A percentile compares a stretch with the other conserved stretches of the same genome.
phyloP scores from a whole-genome alignment of 768 basidiomycete genomes.

The Leccinum obscurum region DNA sequence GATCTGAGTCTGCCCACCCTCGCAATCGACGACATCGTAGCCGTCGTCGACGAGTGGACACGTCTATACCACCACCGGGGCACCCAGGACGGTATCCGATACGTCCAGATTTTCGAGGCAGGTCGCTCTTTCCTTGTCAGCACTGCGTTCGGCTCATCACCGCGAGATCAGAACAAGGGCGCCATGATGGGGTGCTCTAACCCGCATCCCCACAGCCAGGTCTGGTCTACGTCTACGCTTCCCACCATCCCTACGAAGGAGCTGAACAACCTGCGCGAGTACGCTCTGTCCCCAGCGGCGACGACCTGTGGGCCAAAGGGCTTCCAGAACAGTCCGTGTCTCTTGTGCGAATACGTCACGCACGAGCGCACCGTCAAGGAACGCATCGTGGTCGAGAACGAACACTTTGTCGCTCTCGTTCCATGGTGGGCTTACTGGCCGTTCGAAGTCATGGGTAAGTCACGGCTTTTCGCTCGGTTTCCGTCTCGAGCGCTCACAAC shows the following conservation, averaged over 20 bases:
- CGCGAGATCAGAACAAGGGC: slow-evolving; percentile 71
- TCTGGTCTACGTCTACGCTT: slow-evolving; percentile 75
- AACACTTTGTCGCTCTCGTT: slow-evolving; percentile 80
- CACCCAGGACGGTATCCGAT: slow-evolving; percentile 62
- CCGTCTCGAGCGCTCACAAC: slow-evolving; percentile 7
- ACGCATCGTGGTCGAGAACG: slow-evolving; percentile 69
- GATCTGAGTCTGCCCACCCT: slow-evolving; percentile 81
- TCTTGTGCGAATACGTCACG: slow-evolving; percentile 79
- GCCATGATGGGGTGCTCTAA: slow-evolving; percentile 95
- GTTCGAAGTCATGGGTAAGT: slow-evolving; percentile 71
- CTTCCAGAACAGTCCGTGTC: slow-evolving; percentile 57
- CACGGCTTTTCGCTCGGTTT: slow-evolving; percentile 8
- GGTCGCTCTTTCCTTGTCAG: slow-evolving; percentile 3
- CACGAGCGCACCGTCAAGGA: slow-evolving; percentile 57
- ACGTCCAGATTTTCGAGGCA: slow-evolving; percentile 90
- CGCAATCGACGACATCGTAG: slow-evolving; percentile 51
- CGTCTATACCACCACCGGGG: slow-evolving; percentile 61
- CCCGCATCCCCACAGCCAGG: slow-evolving; percentile 92
- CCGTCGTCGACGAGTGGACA: slow-evolving; percentile 74
- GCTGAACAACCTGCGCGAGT: slow-evolving; percentile 53
- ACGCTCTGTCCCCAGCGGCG: slow-evolving; percentile 38
- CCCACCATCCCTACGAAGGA: slow-evolving; percentile 73
- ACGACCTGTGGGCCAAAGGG: slow-evolving; percentile 53
- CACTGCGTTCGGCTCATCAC: slow-evolving; percentile 3
- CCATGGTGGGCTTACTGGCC: slow-evolving; percentile 98